Base-by-base conservation (phyloP, 2,329 filamentous ascomycete genomes). In the Curvularia spicifera region DNA sequence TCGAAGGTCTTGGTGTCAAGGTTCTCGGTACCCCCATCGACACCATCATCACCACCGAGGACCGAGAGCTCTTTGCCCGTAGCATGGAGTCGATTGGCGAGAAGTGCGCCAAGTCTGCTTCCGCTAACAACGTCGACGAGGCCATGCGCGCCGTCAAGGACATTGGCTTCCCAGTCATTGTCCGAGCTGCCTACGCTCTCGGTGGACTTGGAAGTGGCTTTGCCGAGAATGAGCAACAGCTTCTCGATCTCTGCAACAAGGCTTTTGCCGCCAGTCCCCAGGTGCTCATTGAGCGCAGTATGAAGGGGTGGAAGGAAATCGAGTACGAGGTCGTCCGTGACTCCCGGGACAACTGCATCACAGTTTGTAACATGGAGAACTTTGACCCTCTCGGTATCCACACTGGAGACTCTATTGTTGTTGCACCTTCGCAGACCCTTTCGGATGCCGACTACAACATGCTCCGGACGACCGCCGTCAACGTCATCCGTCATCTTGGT, bases 271-370 rank as follows among this genome's bases (percentile, higher is more conserved):
- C 91, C 67, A 97, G 92, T 74, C 95, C 95, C 8, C 95, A 99
- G 76, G 91, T 99, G 7, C 85, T 99, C 54, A 96, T 99, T 70
- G 95, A 99, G 82, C 89, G 91, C 77, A 96, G 92, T 81, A 98
- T 99, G 94, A 98, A 98, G 82, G 95, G 95, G 59, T 99, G 95
- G 95, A 99, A 99, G 79, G 95, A 99, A 79, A 96, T 98, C 63
- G 95, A 99, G 78, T 99, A 98, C 75, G 95, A 99, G 78, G 95
- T 98, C 61, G 95, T 99, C 40, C 90, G 95, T 72, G 95, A 98
- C 82, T 90, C 89, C 56, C 88, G 92, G 70, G 93, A 99, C 81
- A 98, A 98, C 84, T 99, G 95, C 77, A 98, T 99, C 76, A 99
- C 95, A 6, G 95, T 99, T 61, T 99, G 95, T 79, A 99, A 99